Evolutionary conservation across 2,329 filamentous ascomycete genomes (phyloP).

Genomic region (Cadophora sp.): DNA sequence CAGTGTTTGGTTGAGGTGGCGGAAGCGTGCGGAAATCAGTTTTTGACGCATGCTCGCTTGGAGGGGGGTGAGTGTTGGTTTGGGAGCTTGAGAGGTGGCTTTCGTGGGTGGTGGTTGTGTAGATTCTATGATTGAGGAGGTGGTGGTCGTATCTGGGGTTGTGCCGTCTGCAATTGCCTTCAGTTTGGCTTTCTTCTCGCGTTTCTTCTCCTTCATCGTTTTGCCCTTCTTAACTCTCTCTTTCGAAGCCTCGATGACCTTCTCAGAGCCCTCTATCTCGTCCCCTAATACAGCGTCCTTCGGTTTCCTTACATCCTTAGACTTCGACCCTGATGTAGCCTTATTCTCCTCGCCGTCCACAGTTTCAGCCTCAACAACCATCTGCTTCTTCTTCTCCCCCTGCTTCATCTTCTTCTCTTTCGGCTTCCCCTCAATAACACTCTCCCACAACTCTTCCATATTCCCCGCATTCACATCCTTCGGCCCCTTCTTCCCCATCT

Average conservation of each 20-base stretch:
- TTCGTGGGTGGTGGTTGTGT: conserved; percentile 35
- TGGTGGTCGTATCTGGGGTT: background rate
- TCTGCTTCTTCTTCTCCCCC: conserved; percentile 38
- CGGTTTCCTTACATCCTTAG: conserved; percentile 13
- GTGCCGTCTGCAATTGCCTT: conserved; percentile 23
- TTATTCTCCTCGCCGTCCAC: conserved; percentile 43
- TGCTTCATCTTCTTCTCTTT: conserved; percentile 43
- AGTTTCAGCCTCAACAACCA: conserved; percentile 34
- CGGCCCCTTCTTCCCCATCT: conserved; percentile 55
- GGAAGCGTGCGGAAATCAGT: conserved; percentile 92
- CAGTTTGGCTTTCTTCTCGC: conserved; percentile 42
- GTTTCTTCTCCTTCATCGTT: conserved; percentile 49
- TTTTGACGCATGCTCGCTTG: conserved; percentile 96
- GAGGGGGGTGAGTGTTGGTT: conserved; percentile 80
- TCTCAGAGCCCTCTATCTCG: background rate
- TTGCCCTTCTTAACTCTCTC: conserved; percentile 44
- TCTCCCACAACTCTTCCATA: conserved; percentile 79
- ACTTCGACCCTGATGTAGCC: background rate
- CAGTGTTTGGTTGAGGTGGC: conserved; percentile 94
- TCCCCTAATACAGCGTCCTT: conserved; percentile 30
- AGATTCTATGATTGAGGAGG: conserved; percentile 22
- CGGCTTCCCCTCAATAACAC: conserved; percentile 75
- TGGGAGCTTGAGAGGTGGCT: conserved; percentile 49
- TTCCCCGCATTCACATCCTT: conserved; percentile 70
- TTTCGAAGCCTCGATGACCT: conserved; percentile 22